Percentiles rank a stretch among this genome's conserved stretches.
These are phyloP conservation scores for Debaryomyces coudertii DNA, from an alignment of 1,139 yeast species.

Conservation along the genomic window DNA sequence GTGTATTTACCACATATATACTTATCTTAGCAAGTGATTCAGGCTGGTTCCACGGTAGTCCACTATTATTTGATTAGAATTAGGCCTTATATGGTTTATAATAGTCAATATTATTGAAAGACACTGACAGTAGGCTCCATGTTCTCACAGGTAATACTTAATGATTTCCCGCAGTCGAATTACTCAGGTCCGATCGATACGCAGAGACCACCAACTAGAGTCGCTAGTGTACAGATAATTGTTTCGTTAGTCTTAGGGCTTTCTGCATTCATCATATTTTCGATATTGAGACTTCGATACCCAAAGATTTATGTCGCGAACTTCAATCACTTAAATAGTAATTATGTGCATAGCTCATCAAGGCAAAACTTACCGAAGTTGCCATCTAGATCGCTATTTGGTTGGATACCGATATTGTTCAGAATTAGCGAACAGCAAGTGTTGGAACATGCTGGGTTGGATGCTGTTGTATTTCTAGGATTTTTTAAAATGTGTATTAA, in stretches of 20 bases:
- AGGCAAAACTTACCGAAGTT: conserved; percentile 42
- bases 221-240: conserved; percentile 54
- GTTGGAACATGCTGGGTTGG: conserved; percentile 87
- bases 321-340: conserved; percentile 46
- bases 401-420: conserved; percentile 76
- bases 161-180: conserved; percentile 9
- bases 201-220: conserved; percentile 36
- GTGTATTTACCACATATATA: neutral
- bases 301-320: conserved; percentile 71
- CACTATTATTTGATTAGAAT: neutral
- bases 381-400: conserved; percentile 57
- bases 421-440: conserved; percentile 73
- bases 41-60: neutral
- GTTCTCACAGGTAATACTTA: neutral
- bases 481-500: conserved; percentile 79
- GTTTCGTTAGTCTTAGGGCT: conserved; percentile 68
- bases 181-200: neutral
- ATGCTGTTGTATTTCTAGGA: conserved; percentile 84
- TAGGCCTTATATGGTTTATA: neutral
- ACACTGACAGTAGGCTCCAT: neutral
- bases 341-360: conserved; percentile 48
- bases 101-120: neutral
- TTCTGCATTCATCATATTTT: conserved; percentile 64
- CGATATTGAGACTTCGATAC: conserved; percentile 64
- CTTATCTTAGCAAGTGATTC: conserved; percentile 1